Evolutionary conservation across 192 early-diverging fungal species (phyloP).

Genomic region (Martensiomyces pterosporus): DNA sequence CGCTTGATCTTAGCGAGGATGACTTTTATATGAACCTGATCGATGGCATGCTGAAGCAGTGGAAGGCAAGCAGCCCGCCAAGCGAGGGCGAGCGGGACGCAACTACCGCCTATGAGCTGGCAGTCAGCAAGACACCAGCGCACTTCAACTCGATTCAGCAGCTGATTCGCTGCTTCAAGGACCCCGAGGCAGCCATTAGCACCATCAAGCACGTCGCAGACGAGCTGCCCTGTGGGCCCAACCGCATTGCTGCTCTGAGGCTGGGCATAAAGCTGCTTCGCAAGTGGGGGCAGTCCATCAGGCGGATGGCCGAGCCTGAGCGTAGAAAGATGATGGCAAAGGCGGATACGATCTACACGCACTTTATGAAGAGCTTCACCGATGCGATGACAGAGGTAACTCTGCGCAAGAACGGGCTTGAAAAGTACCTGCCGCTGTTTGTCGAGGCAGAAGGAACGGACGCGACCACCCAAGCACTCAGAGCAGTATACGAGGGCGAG

Average conservation of each 20-base stretch:
- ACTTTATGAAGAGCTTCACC: conserved; percentile 32
- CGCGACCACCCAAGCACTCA: conserved; percentile 12
- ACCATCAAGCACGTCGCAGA: conserved; percentile 54
- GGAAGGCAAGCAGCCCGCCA: conserved; percentile 10
- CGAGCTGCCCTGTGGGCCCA: conserved; percentile 55
- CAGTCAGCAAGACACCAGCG: conserved; percentile 23
- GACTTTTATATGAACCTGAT: conserved; percentile 62
- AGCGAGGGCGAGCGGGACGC: neutral
- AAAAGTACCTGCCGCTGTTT: conserved; percentile 27
- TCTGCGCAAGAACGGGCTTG: conserved; percentile 24
- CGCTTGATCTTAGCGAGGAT: conserved; percentile 55
- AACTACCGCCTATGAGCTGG: conserved; percentile 11
- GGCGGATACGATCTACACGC: conserved; percentile 36
- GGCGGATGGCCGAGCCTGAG: conserved; percentile 37
- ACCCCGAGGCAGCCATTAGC: conserved; percentile 51
- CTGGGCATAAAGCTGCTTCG: conserved; percentile 49
- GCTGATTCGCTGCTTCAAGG: conserved; percentile 53
- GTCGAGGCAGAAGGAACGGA: conserved; percentile 11
- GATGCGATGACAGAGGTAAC: conserved; percentile 23
- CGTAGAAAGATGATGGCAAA: conserved; percentile 19
- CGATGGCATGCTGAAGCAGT: conserved; percentile 48
- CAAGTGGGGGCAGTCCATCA: conserved; percentile 46
- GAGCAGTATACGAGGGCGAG: conserved; percentile 32
- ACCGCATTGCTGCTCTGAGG: conserved; percentile 59
- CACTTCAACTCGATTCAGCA: conserved; percentile 54